A percentile compares a stretch with the other conserved stretches of the same genome.
Conservation (phyloP, 495 filamentous ascomycete species). For the Penicillium daleae region DNA sequence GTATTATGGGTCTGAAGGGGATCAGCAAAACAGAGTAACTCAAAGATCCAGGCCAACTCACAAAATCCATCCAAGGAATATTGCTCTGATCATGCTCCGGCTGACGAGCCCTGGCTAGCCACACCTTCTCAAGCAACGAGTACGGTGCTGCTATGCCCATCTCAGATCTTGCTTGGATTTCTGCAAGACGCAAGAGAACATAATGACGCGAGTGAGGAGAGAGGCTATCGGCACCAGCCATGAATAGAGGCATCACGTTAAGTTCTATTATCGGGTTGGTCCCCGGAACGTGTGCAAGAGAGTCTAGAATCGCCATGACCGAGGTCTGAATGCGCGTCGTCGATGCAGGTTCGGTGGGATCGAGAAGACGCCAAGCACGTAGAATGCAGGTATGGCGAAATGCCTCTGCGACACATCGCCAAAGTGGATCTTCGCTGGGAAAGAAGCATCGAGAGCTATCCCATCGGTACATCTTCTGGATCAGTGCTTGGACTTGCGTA, state of each 20-base stretch:
- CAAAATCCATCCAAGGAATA: conserved; percentile 42
- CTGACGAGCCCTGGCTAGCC: conserved; percentile 37
- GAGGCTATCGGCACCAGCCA: conserved; percentile 42
- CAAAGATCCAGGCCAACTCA: conserved; percentile 25
- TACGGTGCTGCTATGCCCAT: conserved; percentile 35
- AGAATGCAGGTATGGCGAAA: conserved; percentile 42
- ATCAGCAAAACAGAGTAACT: conserved; percentile 3
- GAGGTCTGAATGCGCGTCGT: conserved; percentile 34
- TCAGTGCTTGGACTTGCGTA: conserved; percentile 21
- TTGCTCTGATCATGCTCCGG: conserved; percentile 31
- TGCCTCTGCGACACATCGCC: conserved; percentile 37
- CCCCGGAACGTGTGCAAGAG: conserved; percentile 34
- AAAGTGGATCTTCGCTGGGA: conserved; percentile 35
- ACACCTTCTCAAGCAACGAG: conserved; percentile 37
- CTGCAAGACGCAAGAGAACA: conserved; percentile 31
- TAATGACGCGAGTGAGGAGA: conserved; percentile 41
- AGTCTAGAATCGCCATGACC: conserved; percentile 37
- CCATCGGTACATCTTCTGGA: conserved; percentile 38
- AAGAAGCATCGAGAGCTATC: conserved; percentile 27
- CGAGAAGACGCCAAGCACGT: conserved; percentile 38
- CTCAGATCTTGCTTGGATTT: conserved; percentile 38
- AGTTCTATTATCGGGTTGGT: conserved; percentile 37
- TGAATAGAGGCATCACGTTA: conserved; percentile 41
- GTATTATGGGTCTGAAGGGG: conserved; percentile 23
- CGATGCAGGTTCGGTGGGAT: conserved; percentile 30